A percentile compares a stretch with the other conserved stretches of the same genome.
Conservation (phyloP, 208 protist genomes). For the Leishmania braziliensis region DNA sequence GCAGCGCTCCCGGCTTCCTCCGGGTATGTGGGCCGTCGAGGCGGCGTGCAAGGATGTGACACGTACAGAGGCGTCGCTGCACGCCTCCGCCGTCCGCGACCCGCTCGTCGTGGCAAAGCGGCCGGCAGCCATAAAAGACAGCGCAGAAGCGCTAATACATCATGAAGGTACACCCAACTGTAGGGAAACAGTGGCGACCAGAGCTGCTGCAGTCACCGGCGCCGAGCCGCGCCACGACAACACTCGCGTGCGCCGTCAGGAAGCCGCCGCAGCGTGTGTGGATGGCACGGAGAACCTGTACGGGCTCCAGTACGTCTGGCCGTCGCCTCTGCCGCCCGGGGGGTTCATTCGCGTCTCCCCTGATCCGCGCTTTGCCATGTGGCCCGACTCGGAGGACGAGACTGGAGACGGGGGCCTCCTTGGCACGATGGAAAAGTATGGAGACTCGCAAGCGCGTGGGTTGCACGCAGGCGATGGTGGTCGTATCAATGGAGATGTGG, state of each 20-base stretch:
- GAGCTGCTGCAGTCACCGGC: constrained; percentile 1
- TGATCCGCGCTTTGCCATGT: constrained; percentile 72
- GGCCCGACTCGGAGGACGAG: constrained; percentile 42
- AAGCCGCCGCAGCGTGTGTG: constrained; percentile 35
- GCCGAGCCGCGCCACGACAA: constrained; percentile 4
- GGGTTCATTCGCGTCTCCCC: constrained; percentile 76
- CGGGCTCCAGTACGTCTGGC: constrained; percentile 77
- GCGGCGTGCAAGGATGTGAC: background rate
- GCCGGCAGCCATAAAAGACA: background rate
- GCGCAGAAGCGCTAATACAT: background rate
- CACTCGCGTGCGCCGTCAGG: constrained; percentile 21
- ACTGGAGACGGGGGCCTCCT: background rate
- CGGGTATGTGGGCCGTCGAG: constrained; percentile 10
- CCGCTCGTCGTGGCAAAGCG: constrained; percentile 7
- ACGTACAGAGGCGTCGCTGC: constrained; percentile 8
- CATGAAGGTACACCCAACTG: background rate
- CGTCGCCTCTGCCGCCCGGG: constrained; percentile 57
- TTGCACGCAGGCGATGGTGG: background rate
- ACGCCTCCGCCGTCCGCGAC: constrained; percentile 9
- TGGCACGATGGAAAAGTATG: background rate
- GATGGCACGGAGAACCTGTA: constrained; percentile 64
- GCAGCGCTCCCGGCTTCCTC: constrained; percentile 5
- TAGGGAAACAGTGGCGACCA: background rate
- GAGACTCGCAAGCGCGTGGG: background rate
- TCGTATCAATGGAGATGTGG: background rate